Percentiles rank a stretch among this genome's conserved stretches.
phyloP scores from a whole-genome alignment of 345 rosid genomes.

The Pelargonium nanum region DNA sequence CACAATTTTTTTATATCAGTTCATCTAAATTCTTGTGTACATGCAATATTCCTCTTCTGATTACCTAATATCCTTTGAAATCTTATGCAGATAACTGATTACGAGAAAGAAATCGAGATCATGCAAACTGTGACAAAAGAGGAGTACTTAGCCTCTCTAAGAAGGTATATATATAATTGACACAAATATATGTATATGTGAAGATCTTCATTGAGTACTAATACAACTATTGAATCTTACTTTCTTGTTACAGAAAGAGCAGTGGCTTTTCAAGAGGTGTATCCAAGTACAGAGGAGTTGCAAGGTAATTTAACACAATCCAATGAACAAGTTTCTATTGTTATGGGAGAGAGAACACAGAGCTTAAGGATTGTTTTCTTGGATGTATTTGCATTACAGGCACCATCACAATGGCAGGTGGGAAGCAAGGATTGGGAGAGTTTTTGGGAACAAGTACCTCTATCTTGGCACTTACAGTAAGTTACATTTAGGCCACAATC shows the following conservation, averaged over 20 bases:
- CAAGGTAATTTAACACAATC: slow-evolving; percentile 35
- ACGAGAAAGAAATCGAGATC: slow-evolving; percentile 43
- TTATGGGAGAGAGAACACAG: neutral
- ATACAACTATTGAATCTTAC: too few species aligned
- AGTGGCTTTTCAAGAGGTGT: slow-evolving; percentile 70
- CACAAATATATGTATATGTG: neutral
- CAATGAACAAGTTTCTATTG: too few species aligned
- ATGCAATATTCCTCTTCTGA: neutral
- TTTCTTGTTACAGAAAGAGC: slow-evolving; percentile 34
- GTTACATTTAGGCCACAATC: slow-evolving; percentile 3
- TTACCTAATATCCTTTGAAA: too few species aligned
- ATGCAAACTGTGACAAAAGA: slow-evolving; percentile 55
- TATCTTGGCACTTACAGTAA: slow-evolving; percentile 67
- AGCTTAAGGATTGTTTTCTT: neutral
- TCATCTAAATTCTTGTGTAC: neutral
- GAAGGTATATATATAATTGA: slow-evolving; percentile 37
- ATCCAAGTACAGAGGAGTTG: slow-evolving; percentile 64
- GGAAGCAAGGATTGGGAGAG: slow-evolving; percentile 72
- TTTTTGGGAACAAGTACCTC: slow-evolving; percentile 60
- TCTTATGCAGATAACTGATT: slow-evolving; percentile 35
- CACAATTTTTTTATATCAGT: neutral
- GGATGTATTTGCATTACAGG: slow-evolving; percentile 19
- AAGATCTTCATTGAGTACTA: too few species aligned
- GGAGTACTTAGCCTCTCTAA: slow-evolving; percentile 52
- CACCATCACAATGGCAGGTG: slow-evolving; percentile 68